Conservation (phyloP, 1,284 basidiomycete species). For the Cyathus olla region DNA sequence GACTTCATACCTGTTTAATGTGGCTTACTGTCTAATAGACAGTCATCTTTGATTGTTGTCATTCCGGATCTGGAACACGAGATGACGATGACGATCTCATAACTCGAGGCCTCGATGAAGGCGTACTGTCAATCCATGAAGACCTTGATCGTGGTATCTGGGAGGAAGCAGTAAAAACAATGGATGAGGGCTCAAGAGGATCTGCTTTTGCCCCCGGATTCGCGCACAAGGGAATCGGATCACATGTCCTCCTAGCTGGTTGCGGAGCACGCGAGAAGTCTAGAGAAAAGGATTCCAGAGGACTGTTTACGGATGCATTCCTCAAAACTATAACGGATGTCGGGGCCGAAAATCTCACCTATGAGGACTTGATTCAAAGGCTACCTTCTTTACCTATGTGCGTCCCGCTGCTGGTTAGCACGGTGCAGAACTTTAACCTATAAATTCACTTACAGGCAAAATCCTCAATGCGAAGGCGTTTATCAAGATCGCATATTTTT, state of each 20-base stretch:
- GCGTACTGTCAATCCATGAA: background rate
- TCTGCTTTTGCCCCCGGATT: background rate
- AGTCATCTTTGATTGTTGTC: constrained; percentile 40
- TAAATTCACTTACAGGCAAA: background rate
- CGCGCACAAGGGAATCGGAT: constrained; percentile 1
- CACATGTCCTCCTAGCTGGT: constrained; percentile 18
- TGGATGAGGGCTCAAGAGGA: background rate
- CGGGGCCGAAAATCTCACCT: background rate
- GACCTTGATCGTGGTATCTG: too few species aligned
- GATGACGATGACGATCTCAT: constrained; percentile 2
- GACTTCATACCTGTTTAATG: too few species aligned
- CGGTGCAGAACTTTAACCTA: background rate
- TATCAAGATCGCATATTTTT: background rate
- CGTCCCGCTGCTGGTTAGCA: background rate
- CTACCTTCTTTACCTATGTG: background rate
- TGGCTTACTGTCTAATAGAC: too few species aligned
- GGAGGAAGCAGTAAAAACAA: too few species aligned
- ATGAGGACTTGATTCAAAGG: background rate
- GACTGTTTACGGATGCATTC: constrained; percentile 15
- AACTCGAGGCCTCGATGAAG: constrained; percentile 7
- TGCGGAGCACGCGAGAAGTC: constrained; percentile 10
- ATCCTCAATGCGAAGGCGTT: background rate
- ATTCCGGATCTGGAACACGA: constrained; percentile 41
- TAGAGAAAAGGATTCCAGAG: constrained; percentile 6
- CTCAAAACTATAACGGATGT: constrained; percentile 7